These are phyloP conservation scores for Globisporangium orthogonon DNA, from an alignment of 352 stramenopile genomes.

Conservation along the genomic window DNA sequence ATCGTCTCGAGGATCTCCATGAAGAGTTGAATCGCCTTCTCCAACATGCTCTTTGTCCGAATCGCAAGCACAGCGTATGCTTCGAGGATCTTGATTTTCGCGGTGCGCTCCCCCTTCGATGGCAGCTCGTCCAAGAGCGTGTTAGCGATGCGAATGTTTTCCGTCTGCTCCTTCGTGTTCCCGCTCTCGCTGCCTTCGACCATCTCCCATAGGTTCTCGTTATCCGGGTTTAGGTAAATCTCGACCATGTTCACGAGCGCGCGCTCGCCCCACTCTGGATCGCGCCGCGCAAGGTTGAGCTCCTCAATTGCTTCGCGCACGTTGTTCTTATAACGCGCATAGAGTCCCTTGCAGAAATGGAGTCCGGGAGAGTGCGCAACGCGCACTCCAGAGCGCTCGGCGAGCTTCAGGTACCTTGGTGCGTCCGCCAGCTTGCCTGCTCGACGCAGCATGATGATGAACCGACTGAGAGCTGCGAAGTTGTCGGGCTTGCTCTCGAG, in stretches of 20 bases:
- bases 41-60: slow-evolving; percentile 75
- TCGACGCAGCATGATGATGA: slow-evolving; percentile 85
- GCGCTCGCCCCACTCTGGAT: slow-evolving; percentile 83
- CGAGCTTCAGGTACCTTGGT: slow-evolving; percentile 73
- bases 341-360: slow-evolving; percentile 90
- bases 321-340: slow-evolving; percentile 87
- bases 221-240: slow-evolving; percentile 93
- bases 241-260: slow-evolving; percentile 92
- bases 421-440: slow-evolving; percentile 77
- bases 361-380: slow-evolving; percentile 78
- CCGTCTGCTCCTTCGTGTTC: slow-evolving; percentile 71
- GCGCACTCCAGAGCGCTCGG: slow-evolving; percentile 59
- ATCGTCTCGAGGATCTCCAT: slow-evolving; percentile 86
- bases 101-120: slow-evolving; percentile 33
- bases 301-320: slow-evolving; percentile 86
- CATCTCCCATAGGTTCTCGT: slow-evolving; percentile 89
- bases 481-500: slow-evolving; percentile 88
- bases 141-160: slow-evolving; percentile 87
- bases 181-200: slow-evolving; percentile 14
- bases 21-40: slow-evolving; percentile 88
- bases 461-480: slow-evolving; percentile 83
- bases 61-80: slow-evolving; percentile 81
- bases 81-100: slow-evolving; percentile 80
- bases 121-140: slow-evolving; percentile 85
- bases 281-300: slow-evolving; percentile 87